Conservation (phyloP, 139 green algal genomes). For the Zygnema circumcarinatum region DNA sequence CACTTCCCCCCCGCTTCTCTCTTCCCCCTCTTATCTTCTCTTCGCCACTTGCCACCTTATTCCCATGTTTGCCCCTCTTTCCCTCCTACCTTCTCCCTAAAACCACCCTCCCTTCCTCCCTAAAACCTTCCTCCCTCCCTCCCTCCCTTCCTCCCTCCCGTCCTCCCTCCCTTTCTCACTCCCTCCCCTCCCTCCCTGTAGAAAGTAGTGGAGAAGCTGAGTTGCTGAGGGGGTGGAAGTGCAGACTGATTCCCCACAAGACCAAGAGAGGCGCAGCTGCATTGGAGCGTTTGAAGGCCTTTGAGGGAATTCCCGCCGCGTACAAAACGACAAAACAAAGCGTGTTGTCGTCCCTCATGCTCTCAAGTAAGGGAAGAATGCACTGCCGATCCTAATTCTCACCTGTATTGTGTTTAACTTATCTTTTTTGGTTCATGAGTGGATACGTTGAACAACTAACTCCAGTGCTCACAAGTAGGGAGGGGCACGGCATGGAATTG, state of each 20-base stretch:
- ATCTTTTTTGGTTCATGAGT: background rate
- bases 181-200: too few species aligned
- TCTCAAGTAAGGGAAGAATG: constrained; percentile 76
- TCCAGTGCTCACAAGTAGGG: background rate
- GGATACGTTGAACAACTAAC: background rate
- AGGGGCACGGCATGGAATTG: background rate
- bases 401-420: background rate
- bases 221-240: too few species aligned
- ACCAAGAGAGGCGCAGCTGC: constrained; percentile 87
- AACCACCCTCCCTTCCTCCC: too few species aligned
- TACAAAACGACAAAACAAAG: constrained; percentile 91
- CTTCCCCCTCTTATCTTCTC: too few species aligned
- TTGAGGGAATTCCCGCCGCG: constrained; percentile 91
- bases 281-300: constrained; percentile 94
- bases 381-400: background rate
- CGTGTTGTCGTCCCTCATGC: constrained; percentile 95
- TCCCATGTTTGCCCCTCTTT: too few species aligned
- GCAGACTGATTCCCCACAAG: constrained; percentile 98
- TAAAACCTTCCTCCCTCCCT: too few species aligned
- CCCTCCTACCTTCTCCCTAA: too few species aligned
- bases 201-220: too few species aligned
- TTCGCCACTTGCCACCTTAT: too few species aligned
- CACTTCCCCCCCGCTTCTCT: too few species aligned
- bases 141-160: background rate
- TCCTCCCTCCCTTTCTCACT: background rate